Evolutionary conservation across 768 basidiomycete genomes (phyloP).

Genomic region (Agrocybe pediades): DNA sequence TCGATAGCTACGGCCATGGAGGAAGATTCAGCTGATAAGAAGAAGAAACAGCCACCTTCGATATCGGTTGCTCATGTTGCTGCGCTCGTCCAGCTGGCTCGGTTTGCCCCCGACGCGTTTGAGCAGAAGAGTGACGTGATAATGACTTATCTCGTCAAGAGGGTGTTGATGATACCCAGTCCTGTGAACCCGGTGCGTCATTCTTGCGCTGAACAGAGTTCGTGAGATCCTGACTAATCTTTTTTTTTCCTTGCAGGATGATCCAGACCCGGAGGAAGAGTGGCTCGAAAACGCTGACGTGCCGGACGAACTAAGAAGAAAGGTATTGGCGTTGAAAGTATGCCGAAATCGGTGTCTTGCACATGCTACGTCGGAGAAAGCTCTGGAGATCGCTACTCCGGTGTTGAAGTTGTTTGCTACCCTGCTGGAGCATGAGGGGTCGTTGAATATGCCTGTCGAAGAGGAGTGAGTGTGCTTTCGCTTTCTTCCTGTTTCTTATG

Average conservation of each 20-base stretch:
- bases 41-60: constrained; percentile 32
- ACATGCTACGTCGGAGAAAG: constrained; percentile 57
- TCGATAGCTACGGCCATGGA: constrained; percentile 55
- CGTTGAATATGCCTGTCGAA: constrained; percentile 43
- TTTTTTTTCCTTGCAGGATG: constrained; percentile 36
- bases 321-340: constrained; percentile 77
- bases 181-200: constrained; percentile 45
- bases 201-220: background rate
- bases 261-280: constrained; percentile 43
- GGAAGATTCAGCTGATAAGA: constrained; percentile 23
- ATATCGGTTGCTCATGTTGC: constrained; percentile 65
- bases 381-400: constrained; percentile 70
- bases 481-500: background rate
- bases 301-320: constrained; percentile 59
- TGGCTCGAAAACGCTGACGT: constrained; percentile 78
- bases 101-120: constrained; percentile 68
- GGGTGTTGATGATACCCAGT: constrained; percentile 63
- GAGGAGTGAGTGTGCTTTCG: constrained; percentile 50
- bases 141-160: constrained; percentile 69
- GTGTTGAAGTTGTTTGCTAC: constrained; percentile 76
- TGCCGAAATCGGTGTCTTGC: constrained; percentile 80
- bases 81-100: constrained; percentile 75
- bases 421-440: constrained; percentile 70
- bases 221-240: constrained; percentile 1
- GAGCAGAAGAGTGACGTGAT: constrained; percentile 79